Evolutionary conservation across 441 rosid genomes (phyloP).

Genomic region (Gossypium trilobum): DNA sequence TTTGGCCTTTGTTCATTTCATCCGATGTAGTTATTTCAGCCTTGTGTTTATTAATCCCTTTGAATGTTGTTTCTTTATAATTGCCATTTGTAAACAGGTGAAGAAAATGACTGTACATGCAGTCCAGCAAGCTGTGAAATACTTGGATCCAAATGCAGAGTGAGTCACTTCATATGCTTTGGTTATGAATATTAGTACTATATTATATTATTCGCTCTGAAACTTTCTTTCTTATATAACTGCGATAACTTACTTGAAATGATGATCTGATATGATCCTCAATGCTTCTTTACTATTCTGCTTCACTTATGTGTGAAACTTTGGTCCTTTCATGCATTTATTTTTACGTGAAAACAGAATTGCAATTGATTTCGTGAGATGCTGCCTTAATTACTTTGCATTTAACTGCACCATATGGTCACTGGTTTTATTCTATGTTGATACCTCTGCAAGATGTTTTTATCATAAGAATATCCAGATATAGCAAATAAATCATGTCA

Average conservation of each 20-base stretch:
- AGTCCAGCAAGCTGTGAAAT: conserved; percentile 15
- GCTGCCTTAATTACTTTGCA: neutral
- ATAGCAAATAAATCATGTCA: neutral
- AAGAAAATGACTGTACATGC: conserved; percentile 30
- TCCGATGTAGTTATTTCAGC: too few species aligned
- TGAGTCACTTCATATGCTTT: conserved; percentile 11
- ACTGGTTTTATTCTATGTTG: neutral
- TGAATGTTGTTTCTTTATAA: neutral
- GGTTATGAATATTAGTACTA: neutral
- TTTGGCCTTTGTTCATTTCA: neutral
- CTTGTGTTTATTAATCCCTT: neutral
- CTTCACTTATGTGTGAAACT: neutral
- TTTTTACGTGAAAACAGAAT: neutral
- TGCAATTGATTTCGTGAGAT: neutral
- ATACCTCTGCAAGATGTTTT: neutral
- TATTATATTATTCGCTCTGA: neutral
- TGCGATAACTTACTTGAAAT: neutral
- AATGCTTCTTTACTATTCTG: neutral
- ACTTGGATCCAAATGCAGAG: conserved; percentile 9
- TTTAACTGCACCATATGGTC: neutral
- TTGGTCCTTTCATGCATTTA: neutral
- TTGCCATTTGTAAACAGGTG: conserved; percentile 20
- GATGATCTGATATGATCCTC: neutral
- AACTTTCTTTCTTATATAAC: neutral
- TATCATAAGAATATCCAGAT: neutral